These are phyloP conservation scores for Cystobasidium tubakii DNA, from an alignment of 768 basidiomycete species.

Conservation along the genomic window DNA sequence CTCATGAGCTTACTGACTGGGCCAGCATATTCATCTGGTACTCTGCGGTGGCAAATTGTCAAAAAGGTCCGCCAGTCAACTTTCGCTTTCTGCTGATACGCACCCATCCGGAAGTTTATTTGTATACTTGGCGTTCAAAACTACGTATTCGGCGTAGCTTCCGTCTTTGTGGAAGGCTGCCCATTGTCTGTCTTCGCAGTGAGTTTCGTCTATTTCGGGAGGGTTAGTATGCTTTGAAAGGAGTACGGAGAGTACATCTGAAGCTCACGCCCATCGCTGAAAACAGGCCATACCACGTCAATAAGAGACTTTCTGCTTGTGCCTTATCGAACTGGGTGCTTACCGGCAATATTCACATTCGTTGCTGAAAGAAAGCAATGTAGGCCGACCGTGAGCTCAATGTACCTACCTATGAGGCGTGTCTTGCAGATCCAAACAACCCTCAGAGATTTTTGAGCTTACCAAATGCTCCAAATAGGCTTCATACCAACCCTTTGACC, in stretches of 20 bases:
- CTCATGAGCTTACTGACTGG: conserved; percentile 57
- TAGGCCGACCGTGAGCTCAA: too few species aligned
- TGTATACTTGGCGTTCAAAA: background rate
- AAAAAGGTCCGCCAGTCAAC: too few species aligned
- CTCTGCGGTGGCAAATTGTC: too few species aligned
- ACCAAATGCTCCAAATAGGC: conserved; percentile 49
- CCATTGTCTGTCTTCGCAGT: conserved; percentile 59
- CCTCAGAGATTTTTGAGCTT: too few species aligned
- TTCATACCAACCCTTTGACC: conserved; percentile 80
- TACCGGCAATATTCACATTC: conserved; percentile 61
- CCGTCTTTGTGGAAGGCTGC: conserved; percentile 71
- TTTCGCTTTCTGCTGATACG: too few species aligned
- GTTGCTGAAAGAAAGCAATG: conserved; percentile 16
- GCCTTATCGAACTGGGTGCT: conserved; percentile 44
- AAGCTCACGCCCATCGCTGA: background rate
- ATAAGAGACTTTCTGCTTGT: too few species aligned
- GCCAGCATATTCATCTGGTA: conserved; percentile 56
- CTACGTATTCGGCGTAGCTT: conserved; percentile 55
- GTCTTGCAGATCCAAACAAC: too few species aligned
- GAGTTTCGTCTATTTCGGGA: conserved; percentile 60
- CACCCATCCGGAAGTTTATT: conserved; percentile 2
- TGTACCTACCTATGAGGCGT: too few species aligned
- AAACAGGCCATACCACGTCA: too few species aligned
- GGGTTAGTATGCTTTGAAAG: background rate
- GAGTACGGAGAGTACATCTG: background rate